Conservation (phyloP, 257 asterid species). For the Solanum rostratum region DNA sequence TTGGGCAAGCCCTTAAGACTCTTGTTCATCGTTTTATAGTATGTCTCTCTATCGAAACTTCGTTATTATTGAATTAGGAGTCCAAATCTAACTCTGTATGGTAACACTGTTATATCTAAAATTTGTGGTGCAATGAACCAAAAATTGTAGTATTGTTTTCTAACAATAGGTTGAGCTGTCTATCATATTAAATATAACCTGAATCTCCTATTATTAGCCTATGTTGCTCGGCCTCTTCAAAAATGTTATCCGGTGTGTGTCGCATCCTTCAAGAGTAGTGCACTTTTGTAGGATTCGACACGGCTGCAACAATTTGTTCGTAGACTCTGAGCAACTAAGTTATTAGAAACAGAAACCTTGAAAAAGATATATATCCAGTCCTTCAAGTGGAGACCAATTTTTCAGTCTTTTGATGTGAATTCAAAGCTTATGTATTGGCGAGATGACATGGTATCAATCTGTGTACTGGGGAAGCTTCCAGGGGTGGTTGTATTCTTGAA, state of each 20-base stretch:
- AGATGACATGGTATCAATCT: not conserved
- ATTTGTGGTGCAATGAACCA: not conserved
- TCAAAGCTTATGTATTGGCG: not conserved
- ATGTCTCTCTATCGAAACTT: conserved; percentile 13
- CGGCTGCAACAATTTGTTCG: too few species aligned
- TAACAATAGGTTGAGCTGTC: not conserved
- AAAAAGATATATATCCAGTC: not conserved
- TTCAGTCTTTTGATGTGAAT: not conserved
- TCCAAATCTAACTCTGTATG: not conserved
- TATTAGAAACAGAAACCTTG: not conserved
- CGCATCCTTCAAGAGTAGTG: too few species aligned
- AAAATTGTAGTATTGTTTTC: not conserved
- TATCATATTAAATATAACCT: not conserved
- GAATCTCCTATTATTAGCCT: not conserved
- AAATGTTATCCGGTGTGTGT: too few species aligned
- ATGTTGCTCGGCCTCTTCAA: too few species aligned
- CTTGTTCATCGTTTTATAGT: conserved; percentile 91
- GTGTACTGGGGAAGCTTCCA: not conserved
- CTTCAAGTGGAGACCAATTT: not conserved
- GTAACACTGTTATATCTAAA: not conserved
- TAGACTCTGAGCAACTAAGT: too few species aligned
- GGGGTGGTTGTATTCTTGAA: not conserved
- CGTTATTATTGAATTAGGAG: not conserved
- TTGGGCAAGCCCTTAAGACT: conserved; percentile 80
- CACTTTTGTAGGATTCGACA: too few species aligned